phyloP scores from a whole-genome alignment of 106 monocot genomes.

The Triglochin maritima region DNA sequence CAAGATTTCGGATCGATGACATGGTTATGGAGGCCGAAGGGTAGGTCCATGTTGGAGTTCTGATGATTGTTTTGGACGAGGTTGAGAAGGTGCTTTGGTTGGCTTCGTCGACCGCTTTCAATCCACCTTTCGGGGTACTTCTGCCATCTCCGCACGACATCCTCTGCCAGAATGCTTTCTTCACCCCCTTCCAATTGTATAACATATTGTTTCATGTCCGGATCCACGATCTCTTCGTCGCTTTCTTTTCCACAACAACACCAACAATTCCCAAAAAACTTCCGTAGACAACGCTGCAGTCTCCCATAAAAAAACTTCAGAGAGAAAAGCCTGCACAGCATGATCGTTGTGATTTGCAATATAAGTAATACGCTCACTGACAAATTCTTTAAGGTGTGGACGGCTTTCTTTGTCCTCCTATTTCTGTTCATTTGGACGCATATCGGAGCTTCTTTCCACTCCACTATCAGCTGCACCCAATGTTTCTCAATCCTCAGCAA shows the following conservation, averaged over 20 bases:
- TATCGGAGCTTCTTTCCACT: conserved; percentile 13
- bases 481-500: conserved; percentile 8
- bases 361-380: not conserved
- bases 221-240: too few relatives aligned
- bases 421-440: not conserved
- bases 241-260: too few relatives aligned
- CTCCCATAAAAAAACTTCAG: too few relatives aligned
- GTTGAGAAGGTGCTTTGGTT: not conserved
- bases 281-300: too few relatives aligned
- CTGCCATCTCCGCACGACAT: not conserved
- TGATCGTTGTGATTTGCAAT: not conserved
- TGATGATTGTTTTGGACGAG: not conserved
- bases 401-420: not conserved
- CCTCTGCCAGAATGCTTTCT: not conserved
- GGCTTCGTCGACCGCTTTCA: not conserved
- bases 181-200: not conserved
- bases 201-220: not conserved
- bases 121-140: conserved; percentile 10
- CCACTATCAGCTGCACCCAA: conserved; percentile 7
- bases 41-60: not conserved
- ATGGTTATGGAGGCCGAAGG: not conserved
- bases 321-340: not conserved
- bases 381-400: not conserved
- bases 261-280: too few relatives aligned
- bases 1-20: conserved; percentile 7